Conservation (phyloP, 352 stramenopile genomes). For the Plasmopara halstedii region DNA sequence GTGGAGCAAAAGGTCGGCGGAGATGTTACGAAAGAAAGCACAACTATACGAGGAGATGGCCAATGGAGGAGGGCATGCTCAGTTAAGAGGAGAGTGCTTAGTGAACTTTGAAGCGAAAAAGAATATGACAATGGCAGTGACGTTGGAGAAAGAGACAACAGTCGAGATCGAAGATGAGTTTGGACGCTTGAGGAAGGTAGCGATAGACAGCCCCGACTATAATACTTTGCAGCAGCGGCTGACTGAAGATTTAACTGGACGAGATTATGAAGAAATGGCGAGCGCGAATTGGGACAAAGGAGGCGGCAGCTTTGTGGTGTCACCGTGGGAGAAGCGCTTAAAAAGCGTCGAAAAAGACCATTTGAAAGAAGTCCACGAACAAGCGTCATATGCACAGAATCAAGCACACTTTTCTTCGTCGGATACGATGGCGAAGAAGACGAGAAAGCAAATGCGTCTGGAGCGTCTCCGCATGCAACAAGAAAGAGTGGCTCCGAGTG, state of each 20-base stretch:
- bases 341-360: constrained; percentile 54
- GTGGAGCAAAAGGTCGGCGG: constrained; percentile 43
- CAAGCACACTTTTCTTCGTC: constrained; percentile 12
- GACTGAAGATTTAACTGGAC: background rate
- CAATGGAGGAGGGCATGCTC: constrained; percentile 11
- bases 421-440: constrained; percentile 26
- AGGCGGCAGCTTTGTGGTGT: constrained; percentile 60
- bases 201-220: constrained; percentile 30
- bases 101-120: constrained; percentile 68
- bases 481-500: background rate
- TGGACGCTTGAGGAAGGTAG: constrained; percentile 40
- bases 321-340: constrained; percentile 74
- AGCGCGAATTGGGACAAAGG: constrained; percentile 7
- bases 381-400: constrained; percentile 36
- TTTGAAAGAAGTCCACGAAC: constrained; percentile 58
- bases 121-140: background rate
- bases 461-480: constrained; percentile 47
- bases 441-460: constrained; percentile 55
- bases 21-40: constrained; percentile 62
- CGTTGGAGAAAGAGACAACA: constrained; percentile 2
- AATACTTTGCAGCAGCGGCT: constrained; percentile 8
- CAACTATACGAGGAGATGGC: constrained; percentile 71
- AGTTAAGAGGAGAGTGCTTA: constrained; percentile 41
- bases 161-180: constrained; percentile 47
- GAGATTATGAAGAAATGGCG: background rate